phyloP scores from a whole-genome alignment of 768 basidiomycete genomes.

The Lyophyllum semitale region DNA sequence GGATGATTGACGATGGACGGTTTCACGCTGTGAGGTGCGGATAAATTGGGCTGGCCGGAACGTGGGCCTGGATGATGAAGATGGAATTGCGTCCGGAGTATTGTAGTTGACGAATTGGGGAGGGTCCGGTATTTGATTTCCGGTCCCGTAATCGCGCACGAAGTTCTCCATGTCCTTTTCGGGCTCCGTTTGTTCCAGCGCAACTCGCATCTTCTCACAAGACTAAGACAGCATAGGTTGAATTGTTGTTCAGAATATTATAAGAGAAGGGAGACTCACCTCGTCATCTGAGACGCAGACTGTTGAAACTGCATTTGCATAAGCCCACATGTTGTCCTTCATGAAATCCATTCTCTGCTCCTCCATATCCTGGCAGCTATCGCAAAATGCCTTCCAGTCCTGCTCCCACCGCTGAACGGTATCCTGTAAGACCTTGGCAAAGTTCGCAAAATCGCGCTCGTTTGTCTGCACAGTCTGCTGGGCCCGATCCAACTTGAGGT shows the following conservation, averaged over 20 bases:
- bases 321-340: conserved; percentile 95
- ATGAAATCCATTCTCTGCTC: conserved; percentile 93
- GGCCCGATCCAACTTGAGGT: conserved; percentile 85
- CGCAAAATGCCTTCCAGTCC: conserved; percentile 94
- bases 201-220: conserved; percentile 84
- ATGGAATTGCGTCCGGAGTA: conserved; percentile 63
- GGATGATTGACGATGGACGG: conserved; percentile 28
- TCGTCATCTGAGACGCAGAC: conserved; percentile 96
- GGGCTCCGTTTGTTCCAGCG: conserved; percentile 87
- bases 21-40: conserved; percentile 44
- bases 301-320: conserved; percentile 94
- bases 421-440: conserved; percentile 75
- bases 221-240: conserved; percentile 51
- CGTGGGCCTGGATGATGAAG: conserved; percentile 55
- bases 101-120: conserved; percentile 86
- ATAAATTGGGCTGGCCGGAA: conserved; percentile 59
- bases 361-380: conserved; percentile 93
- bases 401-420: conserved; percentile 87
- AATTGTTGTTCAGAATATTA: not conserved
- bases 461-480: conserved; percentile 88
- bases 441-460: conserved; percentile 91
- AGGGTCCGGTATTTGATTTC: conserved; percentile 83
- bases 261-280: conserved; percentile 44
- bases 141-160: conserved; percentile 87
- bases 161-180: conserved; percentile 89